phyloP scores from a whole-genome alignment of 169 alveolate species.

The Plasmodium sp. region DNA sequence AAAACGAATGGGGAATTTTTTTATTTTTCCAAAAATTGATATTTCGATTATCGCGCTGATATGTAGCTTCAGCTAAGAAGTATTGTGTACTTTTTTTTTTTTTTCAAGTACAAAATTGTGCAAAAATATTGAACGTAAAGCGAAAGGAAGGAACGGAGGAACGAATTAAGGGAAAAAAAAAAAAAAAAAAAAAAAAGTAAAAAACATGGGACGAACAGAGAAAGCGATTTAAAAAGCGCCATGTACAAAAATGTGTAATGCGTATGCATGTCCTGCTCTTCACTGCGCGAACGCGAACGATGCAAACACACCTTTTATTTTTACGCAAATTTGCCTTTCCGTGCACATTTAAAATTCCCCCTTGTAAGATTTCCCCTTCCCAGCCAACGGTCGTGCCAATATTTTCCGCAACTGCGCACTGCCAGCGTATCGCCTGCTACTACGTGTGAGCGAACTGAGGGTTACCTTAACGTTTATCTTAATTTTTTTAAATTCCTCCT shows the following conservation, averaged over 20 bases:
- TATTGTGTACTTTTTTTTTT: not conserved
- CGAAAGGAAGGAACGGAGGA: not conserved
- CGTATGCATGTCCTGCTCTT: not conserved
- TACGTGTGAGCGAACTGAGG: not conserved
- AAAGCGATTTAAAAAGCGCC: not conserved
- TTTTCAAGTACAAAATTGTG: not conserved
- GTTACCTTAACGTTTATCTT: not conserved
- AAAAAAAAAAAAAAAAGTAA: not conserved
- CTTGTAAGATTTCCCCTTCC: not conserved
- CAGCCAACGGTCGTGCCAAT: not conserved
- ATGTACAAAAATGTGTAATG: constrained; percentile 1
- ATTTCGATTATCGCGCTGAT: not conserved
- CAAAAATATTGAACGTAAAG: not conserved
- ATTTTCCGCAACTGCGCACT: not conserved
- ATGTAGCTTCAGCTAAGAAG: not conserved
- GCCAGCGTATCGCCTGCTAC: not conserved
- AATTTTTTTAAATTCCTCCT: not conserved
- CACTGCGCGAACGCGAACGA: not conserved
- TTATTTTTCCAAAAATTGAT: not conserved
- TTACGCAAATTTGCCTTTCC: not conserved
- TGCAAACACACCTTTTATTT: not conserved
- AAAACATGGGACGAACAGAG: not conserved
- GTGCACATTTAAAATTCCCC: not conserved
- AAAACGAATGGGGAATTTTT: constrained; percentile 8
- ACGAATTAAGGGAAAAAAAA: not conserved